phyloP scores from a whole-genome alignment of 1,284 basidiomycete species.

The Ceratobasidium sp. region DNA sequence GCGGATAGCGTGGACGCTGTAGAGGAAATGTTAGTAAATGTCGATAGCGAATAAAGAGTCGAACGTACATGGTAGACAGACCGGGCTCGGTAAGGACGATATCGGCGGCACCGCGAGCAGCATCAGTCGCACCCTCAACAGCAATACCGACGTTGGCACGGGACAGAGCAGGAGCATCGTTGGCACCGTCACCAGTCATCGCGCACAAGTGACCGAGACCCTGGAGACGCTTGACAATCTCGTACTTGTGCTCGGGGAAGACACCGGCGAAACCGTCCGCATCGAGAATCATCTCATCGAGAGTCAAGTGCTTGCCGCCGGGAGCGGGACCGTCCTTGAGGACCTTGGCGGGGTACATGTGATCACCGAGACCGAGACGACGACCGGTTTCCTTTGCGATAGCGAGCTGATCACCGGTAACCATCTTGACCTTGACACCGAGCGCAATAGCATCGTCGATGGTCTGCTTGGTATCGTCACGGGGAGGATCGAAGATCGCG shows the following conservation, averaged over 20 bases:
- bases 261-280: conserved; percentile 94
- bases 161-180: conserved; percentile 93
- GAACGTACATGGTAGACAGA: conserved; percentile 81
- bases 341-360: conserved; percentile 97
- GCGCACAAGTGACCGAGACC: conserved; percentile 88
- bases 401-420: conserved; percentile 98
- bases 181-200: conserved; percentile 98
- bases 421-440: conserved; percentile 99
- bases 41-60: background rate
- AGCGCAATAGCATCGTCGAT: conserved; percentile 96
- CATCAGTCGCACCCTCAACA: conserved; percentile 96
- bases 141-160: conserved; percentile 97
- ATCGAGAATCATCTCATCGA: conserved; percentile 95
- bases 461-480: conserved; percentile 98
- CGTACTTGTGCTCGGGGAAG: conserved; percentile 97
- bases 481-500: conserved; percentile 97
- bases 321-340: conserved; percentile 90
- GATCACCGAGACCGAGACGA: conserved; percentile 94
- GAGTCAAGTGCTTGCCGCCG: conserved; percentile 75
- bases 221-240: conserved; percentile 93
- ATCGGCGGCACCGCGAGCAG: conserved; percentile 94
- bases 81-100: conserved; percentile 95
- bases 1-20: conserved; percentile 88
- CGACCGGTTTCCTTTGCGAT: conserved; percentile 99
- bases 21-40: background rate